Evolutionary conservation across 768 basidiomycete species (phyloP), one percentile per base, ranked within the genome.

Genomic region (Lentinula edodes): DNA sequence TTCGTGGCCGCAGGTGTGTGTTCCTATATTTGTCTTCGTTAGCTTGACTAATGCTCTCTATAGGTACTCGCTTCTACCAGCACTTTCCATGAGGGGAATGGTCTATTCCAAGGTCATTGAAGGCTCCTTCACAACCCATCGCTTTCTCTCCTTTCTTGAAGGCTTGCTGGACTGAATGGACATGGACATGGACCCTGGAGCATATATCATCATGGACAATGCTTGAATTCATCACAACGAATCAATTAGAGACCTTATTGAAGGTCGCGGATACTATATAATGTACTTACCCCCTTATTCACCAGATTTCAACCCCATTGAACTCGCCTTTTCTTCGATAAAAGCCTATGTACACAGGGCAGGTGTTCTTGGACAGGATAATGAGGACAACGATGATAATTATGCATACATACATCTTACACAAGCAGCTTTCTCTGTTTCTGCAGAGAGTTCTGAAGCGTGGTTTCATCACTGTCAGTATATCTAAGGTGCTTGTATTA

Each of bases 151-250:
- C 0, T 76, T 75, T 59, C 63, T 78, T 20, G 18, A 63, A 2
- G 58, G 62, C 0, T 59, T 76, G 0, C 66, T 76, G 1, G 61
- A 65, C 20, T 32, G 61, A 0, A 77, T 77, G 75, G 62, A 74
- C 20, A 70, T 66, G 2, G 74, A 50, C 20, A 74, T 71, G 1
- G 60, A 43, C 0, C 63, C 62, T 0, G 70, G 72, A 5, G 72
- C 71, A 1, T 72, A 75, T 1, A 55, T 78, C 34, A 66, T 78
- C 0, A 74, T 76, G 70, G 75, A 76, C 60, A 76, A 76, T 64
- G 71, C 71, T 13, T 35, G 52, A 1, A 75, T 76, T 18, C 74
- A 78, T 60, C 68, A 76, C 39, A 62, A 64, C 12, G 42, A 58
- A 0, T 63, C 63, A 0, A 55, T 78, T 4, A 46, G 52, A 3